phyloP scores from a whole-genome alignment of 192 early-diverging fungal species.

The Glomus cerebriforme region DNA sequence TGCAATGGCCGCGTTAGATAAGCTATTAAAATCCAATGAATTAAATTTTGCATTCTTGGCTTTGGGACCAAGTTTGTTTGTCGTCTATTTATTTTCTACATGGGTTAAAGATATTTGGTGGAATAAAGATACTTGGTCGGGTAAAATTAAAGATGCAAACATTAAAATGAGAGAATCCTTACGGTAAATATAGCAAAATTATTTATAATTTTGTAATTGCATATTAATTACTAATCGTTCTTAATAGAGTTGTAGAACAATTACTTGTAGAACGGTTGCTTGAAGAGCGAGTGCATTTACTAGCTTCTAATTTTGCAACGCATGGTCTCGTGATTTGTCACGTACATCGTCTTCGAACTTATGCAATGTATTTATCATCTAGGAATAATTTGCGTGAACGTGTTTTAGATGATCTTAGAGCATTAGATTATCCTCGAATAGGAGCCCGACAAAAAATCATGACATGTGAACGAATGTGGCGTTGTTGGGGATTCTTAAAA shows the following conservation, averaged over 20 bases:
- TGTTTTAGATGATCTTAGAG: constrained; percentile 80
- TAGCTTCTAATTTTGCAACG: constrained; percentile 3
- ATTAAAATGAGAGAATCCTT: constrained; percentile 46
- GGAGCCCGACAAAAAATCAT: constrained; percentile 54
- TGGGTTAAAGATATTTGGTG: constrained; percentile 41
- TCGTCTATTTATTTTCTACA: constrained; percentile 51
- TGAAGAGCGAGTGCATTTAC: constrained; percentile 38
- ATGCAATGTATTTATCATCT: constrained; percentile 48
- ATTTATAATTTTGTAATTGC: constrained; percentile 43
- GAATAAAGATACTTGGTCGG: constrained; percentile 46
- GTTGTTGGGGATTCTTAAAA: constrained; percentile 63
- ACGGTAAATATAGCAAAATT: constrained; percentile 58
- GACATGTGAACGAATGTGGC: constrained; percentile 64
- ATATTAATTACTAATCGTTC: background rate
- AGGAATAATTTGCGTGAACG: constrained; percentile 52
- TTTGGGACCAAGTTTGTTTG: constrained; percentile 68
- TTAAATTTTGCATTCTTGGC: constrained; percentile 93
- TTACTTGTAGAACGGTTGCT: constrained; percentile 36
- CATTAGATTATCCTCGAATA: constrained; percentile 66
- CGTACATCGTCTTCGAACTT: constrained; percentile 57
- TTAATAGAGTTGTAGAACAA: constrained; percentile 20
- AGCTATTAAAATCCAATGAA: constrained; percentile 91
- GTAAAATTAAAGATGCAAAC: constrained; percentile 39
- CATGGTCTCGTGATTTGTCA: constrained; percentile 70
- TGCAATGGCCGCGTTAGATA: constrained; percentile 90